These are phyloP conservation scores for Chloris gayana DNA, from an alignment of 176 grass and related monocot genomes.

Conservation along the genomic window DNA sequence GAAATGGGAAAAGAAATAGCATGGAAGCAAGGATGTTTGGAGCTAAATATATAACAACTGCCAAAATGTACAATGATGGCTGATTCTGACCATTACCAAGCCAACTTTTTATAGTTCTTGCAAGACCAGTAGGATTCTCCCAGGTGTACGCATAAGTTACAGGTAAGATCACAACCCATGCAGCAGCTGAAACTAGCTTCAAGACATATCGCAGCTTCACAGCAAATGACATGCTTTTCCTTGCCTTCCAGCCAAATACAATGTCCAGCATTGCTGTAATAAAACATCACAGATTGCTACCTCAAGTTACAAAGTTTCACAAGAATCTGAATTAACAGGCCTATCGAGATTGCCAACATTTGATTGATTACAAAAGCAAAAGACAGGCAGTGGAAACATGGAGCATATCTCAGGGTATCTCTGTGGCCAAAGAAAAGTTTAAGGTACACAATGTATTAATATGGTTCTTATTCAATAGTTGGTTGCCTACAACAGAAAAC, in stretches of 20 bases:
- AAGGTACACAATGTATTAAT: not conserved
- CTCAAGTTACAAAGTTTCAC: not conserved
- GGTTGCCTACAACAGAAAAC: conserved; percentile 19
- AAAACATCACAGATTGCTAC: not conserved
- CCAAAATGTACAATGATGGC: conserved; percentile 85
- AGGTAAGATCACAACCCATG: conserved; percentile 93
- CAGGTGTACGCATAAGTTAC: conserved; percentile 92
- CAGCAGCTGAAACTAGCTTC: conserved; percentile 81
- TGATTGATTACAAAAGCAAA: conserved; percentile 26
- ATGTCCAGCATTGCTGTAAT: conserved; percentile 79
- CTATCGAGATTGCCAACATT: not conserved
- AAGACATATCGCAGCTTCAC: conserved; percentile 93
- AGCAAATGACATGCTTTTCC: conserved; percentile 88
- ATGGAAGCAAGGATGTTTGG: conserved; percentile 85
- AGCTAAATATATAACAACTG: conserved; percentile 88
- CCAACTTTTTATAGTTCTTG: conserved; percentile 90
- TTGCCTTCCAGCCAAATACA: conserved; percentile 96
- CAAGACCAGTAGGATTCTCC: conserved; percentile 70
- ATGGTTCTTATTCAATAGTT: not conserved
- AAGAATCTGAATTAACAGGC: not conserved
- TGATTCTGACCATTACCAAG: conserved; percentile 87
- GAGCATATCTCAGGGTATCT: not conserved
- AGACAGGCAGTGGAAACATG: not conserved
- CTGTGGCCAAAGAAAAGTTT: not conserved
- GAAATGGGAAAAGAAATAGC: conserved; percentile 90